Evolutionary conservation across 2,329 filamentous ascomycete species (phyloP).

Genomic region (Zasmidium cellare): DNA sequence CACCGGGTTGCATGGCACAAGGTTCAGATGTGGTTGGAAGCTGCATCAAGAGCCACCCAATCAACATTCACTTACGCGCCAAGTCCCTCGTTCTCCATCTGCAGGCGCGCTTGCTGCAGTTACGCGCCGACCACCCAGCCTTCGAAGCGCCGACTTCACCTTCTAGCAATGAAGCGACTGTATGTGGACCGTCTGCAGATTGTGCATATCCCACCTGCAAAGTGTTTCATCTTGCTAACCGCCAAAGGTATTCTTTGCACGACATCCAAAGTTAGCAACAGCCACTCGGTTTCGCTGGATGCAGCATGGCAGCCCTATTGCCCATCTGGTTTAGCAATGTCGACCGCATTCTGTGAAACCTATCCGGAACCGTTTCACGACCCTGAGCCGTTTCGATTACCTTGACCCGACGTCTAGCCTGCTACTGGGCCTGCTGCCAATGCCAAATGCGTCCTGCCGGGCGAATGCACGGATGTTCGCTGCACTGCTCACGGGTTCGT

Average conservation of each 20-base stretch:
- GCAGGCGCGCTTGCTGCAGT: conserved; percentile 17
- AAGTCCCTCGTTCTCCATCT: conserved; percentile 12
- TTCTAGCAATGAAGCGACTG: not conserved
- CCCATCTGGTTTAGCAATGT: conserved; percentile 14
- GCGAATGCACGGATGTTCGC: conserved; percentile 23
- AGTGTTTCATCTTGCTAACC: conserved; percentile 34
- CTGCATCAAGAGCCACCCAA: not conserved
- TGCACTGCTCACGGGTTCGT: conserved; percentile 28
- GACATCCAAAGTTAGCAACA: conserved; percentile 22
- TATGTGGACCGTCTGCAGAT: conserved; percentile 13
- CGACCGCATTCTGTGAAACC: conserved; percentile 15
- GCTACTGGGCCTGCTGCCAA: conserved; percentile 4
- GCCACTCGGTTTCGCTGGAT: conserved; percentile 19
- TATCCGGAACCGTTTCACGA: conserved; percentile 8
- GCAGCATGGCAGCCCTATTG: conserved; percentile 10
- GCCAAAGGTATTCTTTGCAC: conserved; percentile 26
- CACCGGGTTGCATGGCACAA: conserved; percentile 6
- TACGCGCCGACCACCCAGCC: conserved; percentile 2
- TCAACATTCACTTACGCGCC: conserved; percentile 1
- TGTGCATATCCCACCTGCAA: conserved; percentile 13
- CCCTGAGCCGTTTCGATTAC: conserved; percentile 17
- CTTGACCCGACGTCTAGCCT: conserved; percentile 12
- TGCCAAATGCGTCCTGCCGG: conserved; percentile 12
- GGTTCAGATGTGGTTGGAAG: conserved; percentile 3
- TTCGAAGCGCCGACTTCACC: not conserved